phyloP scores from a whole-genome alignment of 2,329 filamentous ascomycete species.

The Epichloe bromicola region DNA sequence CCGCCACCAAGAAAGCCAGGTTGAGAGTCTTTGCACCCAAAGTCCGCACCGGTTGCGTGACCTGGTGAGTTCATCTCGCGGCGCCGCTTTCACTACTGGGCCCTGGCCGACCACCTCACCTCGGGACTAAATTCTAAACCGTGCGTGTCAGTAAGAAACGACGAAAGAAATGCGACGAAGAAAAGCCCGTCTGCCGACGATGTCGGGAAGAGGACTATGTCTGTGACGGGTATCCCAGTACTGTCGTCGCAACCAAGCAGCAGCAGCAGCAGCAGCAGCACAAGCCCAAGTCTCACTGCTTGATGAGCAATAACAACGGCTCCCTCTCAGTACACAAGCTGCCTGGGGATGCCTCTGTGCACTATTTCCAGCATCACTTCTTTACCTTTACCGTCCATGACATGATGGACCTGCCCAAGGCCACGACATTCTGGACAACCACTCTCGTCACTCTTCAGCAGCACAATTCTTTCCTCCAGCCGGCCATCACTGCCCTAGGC shows the following conservation, averaged over 20 bases:
- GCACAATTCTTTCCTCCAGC: not conserved
- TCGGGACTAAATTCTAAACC: not conserved
- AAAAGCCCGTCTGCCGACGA: conserved; percentile 1
- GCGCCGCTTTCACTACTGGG: not conserved
- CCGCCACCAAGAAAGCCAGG: not conserved
- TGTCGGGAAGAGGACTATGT: conserved; percentile 2
- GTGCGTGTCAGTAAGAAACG: conserved; percentile 1
- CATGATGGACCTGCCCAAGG: conserved; percentile 3
- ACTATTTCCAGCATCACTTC: conserved; percentile 4
- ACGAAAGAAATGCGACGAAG: conserved; percentile 4
- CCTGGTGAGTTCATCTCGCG: not conserved
- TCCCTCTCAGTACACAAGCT: not conserved
- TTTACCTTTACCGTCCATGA: conserved; percentile 2
- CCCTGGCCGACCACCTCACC: not conserved
- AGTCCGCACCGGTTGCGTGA: conserved; percentile 3
- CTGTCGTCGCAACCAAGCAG: not conserved
- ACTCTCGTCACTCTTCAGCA: not conserved
- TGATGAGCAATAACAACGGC: not conserved
- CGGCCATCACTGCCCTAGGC: conserved; percentile 1
- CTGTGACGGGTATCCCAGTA: not conserved
- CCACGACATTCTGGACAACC: not conserved
- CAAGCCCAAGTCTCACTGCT: not conserved
- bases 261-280: not conserved
- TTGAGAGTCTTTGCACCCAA: conserved; percentile 1
- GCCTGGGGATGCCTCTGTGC: not conserved